These are phyloP conservation scores for Tetrapisispora iriomotensis DNA, from an alignment of 805 yeast genomes.

Conservation along the genomic window DNA sequence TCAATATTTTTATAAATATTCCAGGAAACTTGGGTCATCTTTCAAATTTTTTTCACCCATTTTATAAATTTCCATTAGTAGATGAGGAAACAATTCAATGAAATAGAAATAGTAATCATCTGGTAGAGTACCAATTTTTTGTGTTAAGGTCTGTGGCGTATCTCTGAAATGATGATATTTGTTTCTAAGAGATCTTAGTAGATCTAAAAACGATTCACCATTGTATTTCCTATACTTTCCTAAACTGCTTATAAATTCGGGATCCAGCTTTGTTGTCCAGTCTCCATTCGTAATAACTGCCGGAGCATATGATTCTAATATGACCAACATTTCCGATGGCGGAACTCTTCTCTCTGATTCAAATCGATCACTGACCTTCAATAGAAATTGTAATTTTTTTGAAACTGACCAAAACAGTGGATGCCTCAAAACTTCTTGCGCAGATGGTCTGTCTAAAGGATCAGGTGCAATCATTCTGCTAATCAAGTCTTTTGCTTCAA, in stretches of 20 bases:
- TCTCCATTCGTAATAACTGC: conserved; percentile 50
- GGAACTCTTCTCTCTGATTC: conserved; percentile 80
- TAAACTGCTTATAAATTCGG: conserved; percentile 65
- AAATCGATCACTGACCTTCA: conserved; percentile 83
- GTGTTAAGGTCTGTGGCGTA: conserved; percentile 56
- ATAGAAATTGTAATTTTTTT: conserved; percentile 70
- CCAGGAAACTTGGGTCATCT: conserved; percentile 50
- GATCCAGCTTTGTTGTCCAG: conserved; percentile 71
- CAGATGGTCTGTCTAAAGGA: conserved; percentile 65
- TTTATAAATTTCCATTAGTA: conserved; percentile 65
- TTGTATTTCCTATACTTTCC: conserved; percentile 89
- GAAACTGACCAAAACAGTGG: conserved; percentile 80
- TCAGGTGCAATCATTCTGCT: conserved; percentile 57
- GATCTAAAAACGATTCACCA: conserved; percentile 67
- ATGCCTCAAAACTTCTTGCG: conserved; percentile 58
- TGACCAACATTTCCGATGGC: conserved; percentile 47
- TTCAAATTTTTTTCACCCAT: conserved; percentile 47
- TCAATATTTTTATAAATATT: background rate
- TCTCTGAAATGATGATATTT: conserved; percentile 94
- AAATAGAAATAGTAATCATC: conserved; percentile 77
- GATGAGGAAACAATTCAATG: conserved; percentile 60
- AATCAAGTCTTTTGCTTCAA: conserved; percentile 68
- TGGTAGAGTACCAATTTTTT: conserved; percentile 69
- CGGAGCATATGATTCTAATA: conserved; percentile 44
- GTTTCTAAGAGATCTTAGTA: conserved; percentile 81